Conservation (phyloP, 768 basidiomycete genomes). For the Boletellus ananas region DNA sequence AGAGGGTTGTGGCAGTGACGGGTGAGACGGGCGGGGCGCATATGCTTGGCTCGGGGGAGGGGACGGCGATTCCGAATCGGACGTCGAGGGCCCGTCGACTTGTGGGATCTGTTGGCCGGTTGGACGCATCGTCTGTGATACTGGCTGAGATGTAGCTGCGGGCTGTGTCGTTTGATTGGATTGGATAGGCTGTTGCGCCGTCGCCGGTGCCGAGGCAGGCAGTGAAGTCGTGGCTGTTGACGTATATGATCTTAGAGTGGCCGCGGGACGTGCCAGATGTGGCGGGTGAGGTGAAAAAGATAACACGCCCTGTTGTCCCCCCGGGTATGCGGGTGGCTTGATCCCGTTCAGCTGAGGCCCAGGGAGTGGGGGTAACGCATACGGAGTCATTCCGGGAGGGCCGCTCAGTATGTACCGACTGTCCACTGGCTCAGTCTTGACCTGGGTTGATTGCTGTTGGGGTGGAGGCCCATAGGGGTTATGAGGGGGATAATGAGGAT, state of each 20-base stretch:
- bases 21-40: constrained; percentile 69
- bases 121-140: constrained; percentile 16
- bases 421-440: constrained; percentile 76
- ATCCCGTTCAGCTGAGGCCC: constrained; percentile 60
- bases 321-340: constrained; percentile 49
- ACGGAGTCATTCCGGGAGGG: constrained; percentile 40
- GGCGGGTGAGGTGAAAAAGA: constrained; percentile 44
- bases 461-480: constrained; percentile 47
- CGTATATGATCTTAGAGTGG: constrained; percentile 22
- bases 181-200: constrained; percentile 15
- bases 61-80: constrained; percentile 67
- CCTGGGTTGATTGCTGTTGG: constrained; percentile 38
- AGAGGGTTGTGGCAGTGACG: constrained; percentile 66
- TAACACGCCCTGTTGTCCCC: constrained; percentile 56
- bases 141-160: constrained; percentile 13
- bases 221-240: constrained; percentile 24
- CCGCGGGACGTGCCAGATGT: constrained; percentile 23
- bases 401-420: constrained; percentile 57
- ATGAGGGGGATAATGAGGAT: constrained; percentile 53
- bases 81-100: constrained; percentile 70
- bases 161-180: constrained; percentile 15
- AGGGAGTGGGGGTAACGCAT: constrained; percentile 58
- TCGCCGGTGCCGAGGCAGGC: constrained; percentile 7
- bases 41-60: constrained; percentile 59
- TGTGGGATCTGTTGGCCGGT: constrained; percentile 57